Evolutionary conservation across 805 yeast species (phyloP), one percentile per base, ranked within the genome.

Genomic region (Alloascoidea hylecoeti): DNA sequence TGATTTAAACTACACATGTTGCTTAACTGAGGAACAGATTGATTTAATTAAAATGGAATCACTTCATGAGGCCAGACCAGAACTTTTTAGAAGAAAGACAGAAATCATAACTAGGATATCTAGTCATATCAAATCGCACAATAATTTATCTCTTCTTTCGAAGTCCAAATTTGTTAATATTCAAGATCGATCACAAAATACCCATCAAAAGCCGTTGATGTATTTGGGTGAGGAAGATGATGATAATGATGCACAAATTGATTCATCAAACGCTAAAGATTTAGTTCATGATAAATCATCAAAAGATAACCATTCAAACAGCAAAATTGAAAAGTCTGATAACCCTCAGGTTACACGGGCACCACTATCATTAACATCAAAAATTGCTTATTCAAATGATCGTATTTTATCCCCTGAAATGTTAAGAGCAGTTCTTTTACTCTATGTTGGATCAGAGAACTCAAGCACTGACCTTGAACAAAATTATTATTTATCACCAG

Each of bases 391-490:
- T 35, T 50, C 49, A 34, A 36, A 45, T 16, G 55, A 51, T 37
- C 42, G 46, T 16, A 39, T 52, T n/a, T 38, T 51, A 14, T 41
- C 55, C 13, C 49, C 56, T 2, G 56, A 50, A 36, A 50, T 51
- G 44, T 16, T 41, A 17, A 42, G 51, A 12, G 50, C 53, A 4
- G 49, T 52, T 44, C n/a, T 23, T 9, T n/a, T 23, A 9, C n/a
- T 23, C 9, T 23, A 23, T n/a, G 30, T 23, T 23, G 30, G 30
- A 23, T 9, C 30, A 23, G 30, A 23, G n/a, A n/a, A n/a, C n/a
- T 6, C 9, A 14, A 34, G 27, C 36, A 5, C n/a, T 34, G 6
- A 34, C 15, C 6, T 34, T 18, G 9, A 34, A 9, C 14, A 34
- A 16, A 12, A 51, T 36, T 50, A 44, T 15, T 32, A 49, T 12